phyloP scores from a whole-genome alignment of 768 basidiomycete species.

The Hygrophorus russula region DNA sequence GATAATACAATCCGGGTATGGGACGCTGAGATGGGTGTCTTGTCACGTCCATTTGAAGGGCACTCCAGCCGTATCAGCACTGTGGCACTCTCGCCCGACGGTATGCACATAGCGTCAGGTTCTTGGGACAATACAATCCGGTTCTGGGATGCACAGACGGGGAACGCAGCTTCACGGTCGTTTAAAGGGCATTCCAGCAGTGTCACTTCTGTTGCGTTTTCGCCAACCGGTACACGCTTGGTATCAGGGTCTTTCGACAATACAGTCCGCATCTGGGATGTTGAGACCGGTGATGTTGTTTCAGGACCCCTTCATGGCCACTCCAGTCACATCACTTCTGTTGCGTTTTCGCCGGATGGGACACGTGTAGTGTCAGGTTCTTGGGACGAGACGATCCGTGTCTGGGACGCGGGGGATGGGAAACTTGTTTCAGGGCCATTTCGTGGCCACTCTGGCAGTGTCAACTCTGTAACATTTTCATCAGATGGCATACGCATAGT shows the following conservation, averaged over 20 bases:
- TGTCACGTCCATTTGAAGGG: background rate
- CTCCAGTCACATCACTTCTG: slow-evolving; percentile 11
- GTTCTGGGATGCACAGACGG: slow-evolving; percentile 13
- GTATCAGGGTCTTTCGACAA: background rate
- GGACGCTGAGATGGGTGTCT: slow-evolving; percentile 10
- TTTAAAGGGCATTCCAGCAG: background rate
- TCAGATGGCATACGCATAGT: slow-evolving; percentile 14
- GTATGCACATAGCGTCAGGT: slow-evolving; percentile 12
- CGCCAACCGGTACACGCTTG: slow-evolving; percentile 1
- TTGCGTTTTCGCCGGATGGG: slow-evolving; percentile 17
- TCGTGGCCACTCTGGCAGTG: background rate
- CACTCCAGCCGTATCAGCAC: slow-evolving; percentile 10
- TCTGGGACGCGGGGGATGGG: slow-evolving; percentile 2
- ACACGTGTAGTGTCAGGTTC: slow-evolving; percentile 15
- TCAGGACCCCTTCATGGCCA: slow-evolving; percentile 4
- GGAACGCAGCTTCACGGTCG: background rate
- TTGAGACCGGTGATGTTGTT: slow-evolving; percentile 2
- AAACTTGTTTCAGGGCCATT: background rate
- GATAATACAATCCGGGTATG: slow-evolving; percentile 11
- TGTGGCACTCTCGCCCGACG: slow-evolving; percentile 18
- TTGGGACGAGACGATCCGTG: slow-evolving; percentile 4
- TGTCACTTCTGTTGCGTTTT: slow-evolving; percentile 4
- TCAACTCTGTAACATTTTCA: slow-evolving; percentile 16
- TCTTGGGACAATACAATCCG: slow-evolving; percentile 34
- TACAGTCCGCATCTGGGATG: slow-evolving; percentile 4